These are phyloP conservation scores for Clonostachys rosea DNA, from an alignment of 2,329 filamentous ascomycete genomes.

Conservation along the genomic window DNA sequence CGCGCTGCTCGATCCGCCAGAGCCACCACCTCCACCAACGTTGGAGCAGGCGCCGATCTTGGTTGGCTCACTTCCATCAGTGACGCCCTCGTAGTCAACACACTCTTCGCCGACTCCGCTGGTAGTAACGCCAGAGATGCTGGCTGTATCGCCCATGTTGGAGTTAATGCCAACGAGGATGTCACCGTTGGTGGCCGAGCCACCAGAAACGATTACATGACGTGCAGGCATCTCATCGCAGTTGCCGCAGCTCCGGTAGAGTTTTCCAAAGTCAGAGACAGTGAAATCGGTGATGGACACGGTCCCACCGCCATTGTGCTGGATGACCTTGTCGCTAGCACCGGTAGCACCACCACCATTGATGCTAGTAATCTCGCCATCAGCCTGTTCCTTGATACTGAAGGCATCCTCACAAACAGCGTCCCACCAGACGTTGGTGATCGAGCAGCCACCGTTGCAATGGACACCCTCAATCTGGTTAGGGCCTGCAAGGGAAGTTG, in stretches of 20 bases:
- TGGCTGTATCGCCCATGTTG: slow-evolving; percentile 19
- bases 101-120: slow-evolving; percentile 5
- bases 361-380: neutral
- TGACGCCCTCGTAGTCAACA: slow-evolving; percentile 14
- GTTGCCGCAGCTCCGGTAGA: slow-evolving; percentile 42
- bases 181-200: slow-evolving; percentile 32
- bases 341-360: slow-evolving; percentile 33
- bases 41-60: slow-evolving; percentile 15
- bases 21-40: slow-evolving; percentile 12
- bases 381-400: slow-evolving; percentile 25
- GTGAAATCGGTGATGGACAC: slow-evolving; percentile 31
- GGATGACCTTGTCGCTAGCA: neutral
- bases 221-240: slow-evolving; percentile 21
- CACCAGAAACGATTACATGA: slow-evolving; percentile 33
- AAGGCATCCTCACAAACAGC: slow-evolving; percentile 28
- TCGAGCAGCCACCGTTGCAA: slow-evolving; percentile 38
- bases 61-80: slow-evolving; percentile 15
- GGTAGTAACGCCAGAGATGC: slow-evolving; percentile 6
- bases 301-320: slow-evolving; percentile 32
- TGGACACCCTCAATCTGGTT: slow-evolving; percentile 44
- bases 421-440: slow-evolving; percentile 30
- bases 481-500: slow-evolving; percentile 13
- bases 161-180: slow-evolving; percentile 27
- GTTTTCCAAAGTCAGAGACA: slow-evolving; percentile 38
- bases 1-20: neutral